Conservation (phyloP, 331 rosid species). For the Quercus tomentella region DNA sequence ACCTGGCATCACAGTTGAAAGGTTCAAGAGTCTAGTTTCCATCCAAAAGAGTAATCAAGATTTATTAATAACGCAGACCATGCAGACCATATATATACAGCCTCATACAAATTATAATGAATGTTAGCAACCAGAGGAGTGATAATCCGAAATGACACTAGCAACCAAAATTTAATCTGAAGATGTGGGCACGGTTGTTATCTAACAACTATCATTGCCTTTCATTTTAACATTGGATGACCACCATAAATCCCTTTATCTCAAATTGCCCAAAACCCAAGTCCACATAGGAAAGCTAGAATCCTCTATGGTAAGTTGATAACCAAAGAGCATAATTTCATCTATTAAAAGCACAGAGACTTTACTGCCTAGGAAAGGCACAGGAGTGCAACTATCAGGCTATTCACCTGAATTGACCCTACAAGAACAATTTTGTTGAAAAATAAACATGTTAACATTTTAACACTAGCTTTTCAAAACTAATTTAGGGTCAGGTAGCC, state of each 20-base stretch:
- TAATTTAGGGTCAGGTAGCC: background rate
- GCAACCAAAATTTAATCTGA: background rate
- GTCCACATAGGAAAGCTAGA: background rate
- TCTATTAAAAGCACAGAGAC: background rate
- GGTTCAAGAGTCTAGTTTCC: background rate
- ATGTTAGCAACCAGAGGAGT: constrained; percentile 6
- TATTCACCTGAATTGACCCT: background rate
- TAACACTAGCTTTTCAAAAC: background rate
- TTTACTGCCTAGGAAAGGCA: background rate
- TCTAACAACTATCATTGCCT: background rate
- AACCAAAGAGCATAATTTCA: background rate
- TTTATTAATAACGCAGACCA: background rate
- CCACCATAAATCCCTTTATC: background rate
- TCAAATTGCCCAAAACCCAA: background rate
- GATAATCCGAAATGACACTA: background rate
- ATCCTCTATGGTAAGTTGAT: background rate
- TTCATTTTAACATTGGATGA: background rate
- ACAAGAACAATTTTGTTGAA: background rate
- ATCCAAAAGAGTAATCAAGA: constrained; percentile 1
- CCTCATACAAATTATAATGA: background rate
- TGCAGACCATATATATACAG: background rate
- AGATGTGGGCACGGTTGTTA: background rate
- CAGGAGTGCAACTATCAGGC: constrained; percentile 1
- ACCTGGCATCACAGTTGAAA: constrained; percentile 51
- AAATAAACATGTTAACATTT: background rate